Evolutionary conservation across 805 yeast species (phyloP), one percentile per base, ranked within the genome.

Genomic region (Metschnikowia arizonensis): DNA sequence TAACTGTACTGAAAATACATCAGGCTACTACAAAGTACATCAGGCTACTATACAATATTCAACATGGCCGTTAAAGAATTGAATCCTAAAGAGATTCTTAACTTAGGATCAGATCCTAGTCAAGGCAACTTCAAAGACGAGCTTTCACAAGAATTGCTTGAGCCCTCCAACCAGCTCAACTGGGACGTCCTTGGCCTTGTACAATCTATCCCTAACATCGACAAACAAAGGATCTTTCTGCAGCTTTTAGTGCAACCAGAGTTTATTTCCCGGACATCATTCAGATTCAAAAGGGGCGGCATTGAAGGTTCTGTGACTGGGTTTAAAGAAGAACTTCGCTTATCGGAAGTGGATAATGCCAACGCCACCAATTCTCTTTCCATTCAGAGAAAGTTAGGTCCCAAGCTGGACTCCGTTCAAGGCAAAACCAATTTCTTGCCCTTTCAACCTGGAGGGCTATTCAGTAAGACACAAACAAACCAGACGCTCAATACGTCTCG

Each of bases 391-490:
- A 77, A 81, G 43, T 77, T 81, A 50, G 79, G 82, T 12, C 73
- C 84, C 5, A 79, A 78, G 51, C 69, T 69, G n/a, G 83, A 80
- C 33, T 69, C 82, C 1, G 66, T 88, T 2, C 69, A 74, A 38
- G 98, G 98, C 0, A 72, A 80, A 3, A 74, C 95, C 0, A 76
- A 81, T 15, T 85, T 77, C 56, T 65, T 91, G 57, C 99, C 99
- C 0, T 93, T 93, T 60, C 82, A 84, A 47, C 99, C 99, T 0
- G 98, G 99, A 53, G 97, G 98, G 2, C 61, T 73, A 33, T 62
- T 57, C 25, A 56, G 61, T 18, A 57, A 58, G 7, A 46, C 50
- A 1, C 54, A 46, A 37, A 44, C 55, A 9, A 54, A 52, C 29
- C 55, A 54, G 36, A 42, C 47, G 3, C 33, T 52, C 14, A 51